Base-by-base conservation (phyloP, 768 basidiomycete genomes). In the Rhizopogon vinicolor region DNA sequence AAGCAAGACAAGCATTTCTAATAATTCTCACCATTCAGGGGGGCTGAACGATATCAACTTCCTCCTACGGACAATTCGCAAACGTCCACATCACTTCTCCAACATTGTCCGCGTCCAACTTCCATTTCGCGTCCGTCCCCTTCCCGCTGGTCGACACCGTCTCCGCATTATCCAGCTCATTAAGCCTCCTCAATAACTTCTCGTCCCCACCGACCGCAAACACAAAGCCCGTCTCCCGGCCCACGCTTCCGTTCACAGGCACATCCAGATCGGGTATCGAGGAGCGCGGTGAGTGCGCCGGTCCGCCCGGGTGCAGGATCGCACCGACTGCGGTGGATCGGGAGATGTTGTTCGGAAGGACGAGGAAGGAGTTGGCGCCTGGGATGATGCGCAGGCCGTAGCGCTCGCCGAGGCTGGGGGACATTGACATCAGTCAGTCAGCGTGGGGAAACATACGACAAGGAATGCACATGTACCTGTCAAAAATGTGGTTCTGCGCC, bases 401-500 rank as follows among this genome's bases (percentile, higher is more conserved):
- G 0, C 87, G 84, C 65, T 92, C 90, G 41, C 90, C 90, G 35
- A 91, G 83, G 61, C 86, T 88, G 44, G 25, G 25, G 18, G 13
- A 35, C 10, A 13, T 28, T 18, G 7, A 10, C 7, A 19, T 14
- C n/a, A 1, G 8, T 41, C 5, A 37, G 12, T 51, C 2, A 22
- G 14, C 14, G 37, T 29, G 25, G 44, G 25, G n/a, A 33, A 9
- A 31, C 2, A n/a, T 51, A 14, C 12, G 40, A 4, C 6, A 22
- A 8, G 6, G 10, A 3, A 29, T 19, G 45, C 29, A n/a, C 6
- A 41, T 63, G 31, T 41, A 82, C 82, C 81, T 83, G 67, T 92
- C 91, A 64, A 91, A 93, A 59, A 93, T 90, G 63, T 93, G 92
- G 70, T 94, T 94, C 70, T 93, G 92, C 19, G 92, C 92, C 66